Conservation (phyloP, 1,139 yeast genomes). For the Saccharomyces hybrid region DNA sequence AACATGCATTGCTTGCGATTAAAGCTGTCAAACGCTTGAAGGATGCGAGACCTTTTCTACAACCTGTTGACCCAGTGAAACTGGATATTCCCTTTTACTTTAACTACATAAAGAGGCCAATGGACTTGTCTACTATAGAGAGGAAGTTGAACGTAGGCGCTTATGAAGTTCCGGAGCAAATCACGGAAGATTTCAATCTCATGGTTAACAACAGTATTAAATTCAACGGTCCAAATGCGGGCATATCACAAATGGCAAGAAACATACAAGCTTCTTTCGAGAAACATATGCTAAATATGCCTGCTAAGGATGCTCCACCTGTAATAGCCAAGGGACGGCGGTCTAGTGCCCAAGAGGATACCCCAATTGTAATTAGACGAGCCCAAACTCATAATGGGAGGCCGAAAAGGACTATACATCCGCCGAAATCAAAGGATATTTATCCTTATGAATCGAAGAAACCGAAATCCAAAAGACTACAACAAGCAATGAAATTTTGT, state of each 20-base stretch:
- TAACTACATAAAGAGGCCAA: constrained; percentile 76
- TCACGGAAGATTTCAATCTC: constrained; percentile 72
- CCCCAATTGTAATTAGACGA: constrained; percentile 45
- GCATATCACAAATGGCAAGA: constrained; percentile 84
- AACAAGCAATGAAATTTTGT: constrained; percentile 83
- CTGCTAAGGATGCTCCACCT: constrained; percentile 58
- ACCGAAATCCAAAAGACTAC: constrained; percentile 87
- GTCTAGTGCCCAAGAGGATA: constrained; percentile 18
- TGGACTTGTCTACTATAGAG: constrained; percentile 91
- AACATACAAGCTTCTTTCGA: constrained; percentile 87
- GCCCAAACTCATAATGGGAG: constrained; percentile 54
- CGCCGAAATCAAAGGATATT: constrained; percentile 90
- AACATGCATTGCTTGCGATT: constrained; percentile 51
- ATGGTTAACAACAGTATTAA: constrained; percentile 76
- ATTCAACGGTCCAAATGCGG: constrained; percentile 79
- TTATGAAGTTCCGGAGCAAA: constrained; percentile 59
- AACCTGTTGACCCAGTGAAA: constrained; percentile 84
- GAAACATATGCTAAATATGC: constrained; percentile 88
- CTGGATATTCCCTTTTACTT: constrained; percentile 86
- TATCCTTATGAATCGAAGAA: constrained; percentile 62
- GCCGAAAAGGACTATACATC: constrained; percentile 93
- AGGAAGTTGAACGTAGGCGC: constrained; percentile 62
- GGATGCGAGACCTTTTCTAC: constrained; percentile 85
- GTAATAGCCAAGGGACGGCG: constrained; percentile 12
- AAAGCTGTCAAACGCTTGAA: constrained; percentile 82